A percentile compares a stretch with the other conserved stretches of the same genome.
These are phyloP conservation scores for Polytrichum formosum DNA, from an alignment of 225 moss, liverwort and hornwort species.

Conservation along the genomic window DNA sequence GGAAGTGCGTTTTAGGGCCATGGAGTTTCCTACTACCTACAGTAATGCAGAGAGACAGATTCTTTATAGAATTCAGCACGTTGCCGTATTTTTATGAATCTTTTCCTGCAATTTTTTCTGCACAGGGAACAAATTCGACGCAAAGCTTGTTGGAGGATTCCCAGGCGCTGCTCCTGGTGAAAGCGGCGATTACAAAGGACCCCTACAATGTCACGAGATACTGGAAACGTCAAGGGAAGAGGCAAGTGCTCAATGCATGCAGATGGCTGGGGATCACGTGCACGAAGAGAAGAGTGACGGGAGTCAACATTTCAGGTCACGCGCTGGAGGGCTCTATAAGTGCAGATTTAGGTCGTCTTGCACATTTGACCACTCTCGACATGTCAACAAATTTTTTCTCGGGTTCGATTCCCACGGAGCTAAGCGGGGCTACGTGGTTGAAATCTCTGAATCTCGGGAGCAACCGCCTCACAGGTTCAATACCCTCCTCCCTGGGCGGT, in stretches of 20 bases:
- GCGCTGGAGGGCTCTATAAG: slow-evolving; percentile 28
- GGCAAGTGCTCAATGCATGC: slow-evolving; percentile 42
- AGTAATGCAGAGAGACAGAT: neutral
- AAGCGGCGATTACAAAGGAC: slow-evolving; percentile 40
- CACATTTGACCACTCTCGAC: slow-evolving; percentile 28
- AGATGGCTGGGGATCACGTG: slow-evolving; percentile 39
- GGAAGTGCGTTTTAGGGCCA: neutral
- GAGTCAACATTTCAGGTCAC: slow-evolving; percentile 29
- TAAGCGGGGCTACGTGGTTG: slow-evolving; percentile 11
- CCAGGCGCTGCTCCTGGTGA: slow-evolving; percentile 26
- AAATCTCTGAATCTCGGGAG: slow-evolving; percentile 30
- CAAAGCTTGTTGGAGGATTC: slow-evolving; percentile 41
- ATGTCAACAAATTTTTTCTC: slow-evolving; percentile 33
- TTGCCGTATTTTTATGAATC: neutral
- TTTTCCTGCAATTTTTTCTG: neutral
- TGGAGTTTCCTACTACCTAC: neutral
- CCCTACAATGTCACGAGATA: slow-evolving; percentile 32
- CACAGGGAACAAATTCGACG: slow-evolving; percentile 32
- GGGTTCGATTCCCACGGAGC: slow-evolving; percentile 27
- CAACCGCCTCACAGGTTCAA: slow-evolving; percentile 25
- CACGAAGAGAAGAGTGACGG: slow-evolving; percentile 41
- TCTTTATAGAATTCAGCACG: neutral
- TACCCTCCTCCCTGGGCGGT: slow-evolving; percentile 16
- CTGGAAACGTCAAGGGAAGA: slow-evolving; percentile 50
- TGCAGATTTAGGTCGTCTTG: slow-evolving; percentile 23